A percentile compares a stretch with the other conserved stretches of the same genome.
Evolutionary conservation across 495 filamentous ascomycete genomes (phyloP).

Genomic region (Aspergillus nanangensis): DNA sequence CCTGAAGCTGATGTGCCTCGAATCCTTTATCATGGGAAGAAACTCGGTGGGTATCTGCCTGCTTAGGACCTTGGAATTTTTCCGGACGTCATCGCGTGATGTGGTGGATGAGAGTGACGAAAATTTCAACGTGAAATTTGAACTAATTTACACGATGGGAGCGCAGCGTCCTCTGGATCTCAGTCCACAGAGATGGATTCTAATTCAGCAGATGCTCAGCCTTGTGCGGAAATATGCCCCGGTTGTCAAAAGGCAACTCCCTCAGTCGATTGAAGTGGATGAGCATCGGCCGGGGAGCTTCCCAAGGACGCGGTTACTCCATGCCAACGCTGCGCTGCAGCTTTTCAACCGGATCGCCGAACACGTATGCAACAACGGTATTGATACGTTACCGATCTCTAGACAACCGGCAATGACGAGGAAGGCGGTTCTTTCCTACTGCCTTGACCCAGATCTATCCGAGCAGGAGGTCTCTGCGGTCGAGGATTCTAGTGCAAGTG

Average conservation of each 20-base stretch:
- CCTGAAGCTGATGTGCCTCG: conserved; percentile 60
- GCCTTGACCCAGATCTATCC: conserved; percentile 24
- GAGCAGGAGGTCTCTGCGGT: conserved; percentile 28
- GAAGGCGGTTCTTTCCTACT: conserved; percentile 38
- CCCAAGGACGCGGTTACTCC: conserved; percentile 14
- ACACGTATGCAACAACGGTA: conserved; percentile 12
- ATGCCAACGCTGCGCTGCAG: conserved; percentile 5
- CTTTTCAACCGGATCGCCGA: conserved; percentile 4
- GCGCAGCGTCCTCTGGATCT: conserved; percentile 49
- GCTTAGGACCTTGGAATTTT: conserved; percentile 34
- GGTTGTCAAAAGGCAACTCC: neutral
- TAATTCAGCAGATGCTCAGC: conserved; percentile 52
- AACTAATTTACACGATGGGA: conserved; percentile 68
- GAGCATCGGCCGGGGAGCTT: conserved; percentile 11
- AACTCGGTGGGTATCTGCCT: conserved; percentile 25
- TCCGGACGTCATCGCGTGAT: conserved; percentile 41
- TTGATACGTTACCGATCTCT: conserved; percentile 9
- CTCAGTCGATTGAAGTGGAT: neutral
- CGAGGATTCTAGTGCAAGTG: conserved; percentile 15
- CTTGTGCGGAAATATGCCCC: conserved; percentile 30
- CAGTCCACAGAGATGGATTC: conserved; percentile 54
- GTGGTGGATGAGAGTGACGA: conserved; percentile 67
- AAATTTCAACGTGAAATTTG: conserved; percentile 55
- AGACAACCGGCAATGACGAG: conserved; percentile 27
- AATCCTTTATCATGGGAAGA: conserved; percentile 32